Evolutionary conservation across 2,329 filamentous ascomycete genomes (phyloP).

Genomic region (Fusarium abutilonis): DNA sequence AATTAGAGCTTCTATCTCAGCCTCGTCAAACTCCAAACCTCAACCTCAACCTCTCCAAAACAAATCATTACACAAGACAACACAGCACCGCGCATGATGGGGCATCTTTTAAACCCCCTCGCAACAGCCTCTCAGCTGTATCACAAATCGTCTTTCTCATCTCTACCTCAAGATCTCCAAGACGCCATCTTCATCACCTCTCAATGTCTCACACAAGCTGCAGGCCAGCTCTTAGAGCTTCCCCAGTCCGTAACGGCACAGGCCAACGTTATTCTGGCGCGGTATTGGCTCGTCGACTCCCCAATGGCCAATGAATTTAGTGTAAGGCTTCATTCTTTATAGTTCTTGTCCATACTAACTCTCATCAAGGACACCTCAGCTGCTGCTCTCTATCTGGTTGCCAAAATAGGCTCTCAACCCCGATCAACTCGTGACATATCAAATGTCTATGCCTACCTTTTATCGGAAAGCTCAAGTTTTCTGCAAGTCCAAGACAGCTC

Average conservation of each 20-base stretch:
- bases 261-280: constrained; percentile 81
- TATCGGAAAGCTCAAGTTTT: constrained; percentile 68
- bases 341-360: not conserved
- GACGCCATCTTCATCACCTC: constrained; percentile 76
- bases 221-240: constrained; percentile 82
- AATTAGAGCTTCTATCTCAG: constrained; percentile 28
- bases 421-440: constrained; percentile 81
- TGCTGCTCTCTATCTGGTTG: constrained; percentile 79
- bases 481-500: constrained; percentile 54
- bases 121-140: constrained; percentile 77
- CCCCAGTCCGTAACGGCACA: constrained; percentile 88
- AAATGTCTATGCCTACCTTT: constrained; percentile 85
- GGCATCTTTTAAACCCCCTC: constrained; percentile 75
- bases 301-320: constrained; percentile 68
- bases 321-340: constrained; percentile 47
- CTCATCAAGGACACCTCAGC: constrained; percentile 77
- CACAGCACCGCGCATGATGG: constrained; percentile 53
- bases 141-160: constrained; percentile 62
- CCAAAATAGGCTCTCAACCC: constrained; percentile 83
- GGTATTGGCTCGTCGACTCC: constrained; percentile 76
- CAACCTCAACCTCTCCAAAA: constrained; percentile 10
- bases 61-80: not conserved
- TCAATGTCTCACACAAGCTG: constrained; percentile 78
- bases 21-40: constrained; percentile 38
- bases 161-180: constrained; percentile 74